Conservation (phyloP, 2,329 filamentous ascomycete genomes). For the Trichoderma koningii region DNA sequence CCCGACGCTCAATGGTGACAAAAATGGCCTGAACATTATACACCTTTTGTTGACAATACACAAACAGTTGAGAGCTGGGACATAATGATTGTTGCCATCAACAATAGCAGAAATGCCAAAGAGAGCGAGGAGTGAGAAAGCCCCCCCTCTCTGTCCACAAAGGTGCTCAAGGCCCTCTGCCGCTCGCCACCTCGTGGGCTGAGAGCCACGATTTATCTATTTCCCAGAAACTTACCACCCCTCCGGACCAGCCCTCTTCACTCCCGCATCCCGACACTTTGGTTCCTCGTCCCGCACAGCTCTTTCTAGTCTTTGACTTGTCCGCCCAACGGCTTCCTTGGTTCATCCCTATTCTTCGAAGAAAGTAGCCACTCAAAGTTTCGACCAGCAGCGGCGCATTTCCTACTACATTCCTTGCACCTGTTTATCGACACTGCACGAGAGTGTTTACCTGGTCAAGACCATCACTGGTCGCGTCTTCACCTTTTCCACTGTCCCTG, state of each 20-base stretch:
- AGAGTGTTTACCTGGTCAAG: not conserved
- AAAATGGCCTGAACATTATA: not conserved
- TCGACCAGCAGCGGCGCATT: not conserved
- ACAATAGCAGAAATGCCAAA: conserved; percentile 2
- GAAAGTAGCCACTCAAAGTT: not conserved
- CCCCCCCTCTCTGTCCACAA: not conserved
- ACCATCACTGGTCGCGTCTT: not conserved
- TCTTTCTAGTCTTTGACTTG: not conserved
- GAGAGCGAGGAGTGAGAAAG: not conserved
- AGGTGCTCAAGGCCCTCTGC: not conserved
- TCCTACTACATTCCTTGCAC: not conserved
- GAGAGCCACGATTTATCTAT: conserved; percentile 10
- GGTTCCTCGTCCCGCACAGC: not conserved
- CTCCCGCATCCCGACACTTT: conserved; percentile 17
- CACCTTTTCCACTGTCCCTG: not conserved
- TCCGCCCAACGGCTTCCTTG: not conserved
- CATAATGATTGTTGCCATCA: not conserved
- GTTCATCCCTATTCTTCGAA: not conserved
- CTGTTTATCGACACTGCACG: not conserved
- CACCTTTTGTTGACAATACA: no score
- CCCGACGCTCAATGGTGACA: not conserved
- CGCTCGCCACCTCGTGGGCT: not conserved
- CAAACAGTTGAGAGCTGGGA: not conserved
- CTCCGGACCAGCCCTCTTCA: conserved; percentile 3
- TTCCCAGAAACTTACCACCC: not conserved